phyloP scores from a whole-genome alignment of 2,329 filamentous ascomycete species.

The Paracamarosporium sp. region DNA sequence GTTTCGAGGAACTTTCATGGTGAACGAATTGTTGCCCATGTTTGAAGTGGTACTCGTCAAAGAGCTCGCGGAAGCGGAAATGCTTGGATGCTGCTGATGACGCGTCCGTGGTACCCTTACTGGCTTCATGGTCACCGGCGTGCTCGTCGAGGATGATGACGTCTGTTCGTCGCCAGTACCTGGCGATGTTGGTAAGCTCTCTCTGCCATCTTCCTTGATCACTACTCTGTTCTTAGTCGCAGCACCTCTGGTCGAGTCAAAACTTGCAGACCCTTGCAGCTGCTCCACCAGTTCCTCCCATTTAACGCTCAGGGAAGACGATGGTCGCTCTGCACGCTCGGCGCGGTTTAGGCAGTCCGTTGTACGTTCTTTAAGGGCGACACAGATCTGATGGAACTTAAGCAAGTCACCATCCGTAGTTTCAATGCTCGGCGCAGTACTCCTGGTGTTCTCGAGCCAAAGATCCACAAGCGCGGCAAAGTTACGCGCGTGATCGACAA shows the following conservation, averaged over 20 bases:
- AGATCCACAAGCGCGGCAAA: slow-evolving; percentile 83
- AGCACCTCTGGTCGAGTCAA: slow-evolving; percentile 39
- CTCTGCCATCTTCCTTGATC: slow-evolving; percentile 32
- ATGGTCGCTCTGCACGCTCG: slow-evolving; percentile 59
- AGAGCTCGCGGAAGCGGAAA: slow-evolving; percentile 42
- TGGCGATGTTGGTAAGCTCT: slow-evolving; percentile 32
- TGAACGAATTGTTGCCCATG: slow-evolving; percentile 34
- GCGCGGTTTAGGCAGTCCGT: slow-evolving; percentile 59
- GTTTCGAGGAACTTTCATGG: slow-evolving; percentile 22
- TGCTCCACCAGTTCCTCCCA: slow-evolving; percentile 62
- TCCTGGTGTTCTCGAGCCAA: slow-evolving; percentile 68
- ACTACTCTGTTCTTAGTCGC: slow-evolving; percentile 38
- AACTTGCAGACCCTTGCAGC: slow-evolving; percentile 43
- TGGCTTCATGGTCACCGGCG: slow-evolving; percentile 44
- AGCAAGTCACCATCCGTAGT: slow-evolving; percentile 54
- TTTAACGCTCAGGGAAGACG: slow-evolving; percentile 54
- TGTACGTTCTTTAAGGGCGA: slow-evolving; percentile 55
- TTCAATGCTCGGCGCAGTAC: slow-evolving; percentile 46
- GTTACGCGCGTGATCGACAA: slow-evolving; percentile 87
- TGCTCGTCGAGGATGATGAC: slow-evolving; percentile 38
- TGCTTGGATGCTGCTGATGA: slow-evolving; percentile 40
- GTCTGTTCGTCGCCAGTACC: slow-evolving; percentile 29
- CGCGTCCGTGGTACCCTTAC: slow-evolving; percentile 25
- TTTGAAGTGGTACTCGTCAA: slow-evolving; percentile 35
- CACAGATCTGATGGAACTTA: slow-evolving; percentile 58